Conservation (phyloP, 2,329 filamentous ascomycete species). For the Tolypocladium tropicale region DNA sequence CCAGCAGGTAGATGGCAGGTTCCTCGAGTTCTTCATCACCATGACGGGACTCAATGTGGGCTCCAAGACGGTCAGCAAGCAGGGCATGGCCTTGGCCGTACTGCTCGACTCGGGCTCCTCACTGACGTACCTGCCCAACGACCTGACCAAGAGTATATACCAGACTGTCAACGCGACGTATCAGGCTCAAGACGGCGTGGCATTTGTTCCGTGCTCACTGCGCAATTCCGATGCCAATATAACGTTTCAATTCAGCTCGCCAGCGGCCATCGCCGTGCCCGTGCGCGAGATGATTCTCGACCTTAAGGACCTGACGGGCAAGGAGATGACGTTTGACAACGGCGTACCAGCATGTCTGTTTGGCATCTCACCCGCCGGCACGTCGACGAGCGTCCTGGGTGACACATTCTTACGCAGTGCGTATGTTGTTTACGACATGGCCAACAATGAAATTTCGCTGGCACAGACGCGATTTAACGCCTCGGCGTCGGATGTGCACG, state of each 20-base stretch:
- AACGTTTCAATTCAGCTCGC: constrained; percentile 42
- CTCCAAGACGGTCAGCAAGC: constrained; percentile 26
- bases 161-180: constrained; percentile 48
- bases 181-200: constrained; percentile 37
- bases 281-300: constrained; percentile 51
- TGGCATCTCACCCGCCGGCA: constrained; percentile 50
- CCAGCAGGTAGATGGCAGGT: constrained; percentile 39
- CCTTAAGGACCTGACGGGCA: constrained; percentile 33
- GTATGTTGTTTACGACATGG: constrained; percentile 66
- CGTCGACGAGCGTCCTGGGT: constrained; percentile 51
- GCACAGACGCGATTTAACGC: constrained; percentile 57
- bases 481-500: constrained; percentile 32
- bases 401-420: constrained; percentile 68
- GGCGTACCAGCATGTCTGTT: constrained; percentile 53
- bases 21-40: constrained; percentile 57
- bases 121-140: constrained; percentile 55
- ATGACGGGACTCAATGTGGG: constrained; percentile 48
- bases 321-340: constrained; percentile 39
- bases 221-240: constrained; percentile 29
- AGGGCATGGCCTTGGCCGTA: constrained; percentile 45
- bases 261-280: constrained; percentile 39
- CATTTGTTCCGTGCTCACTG: constrained; percentile 52
- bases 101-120: constrained; percentile 63
- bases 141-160: constrained; percentile 44
- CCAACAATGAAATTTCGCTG: constrained; percentile 60